Evolutionary conservation across 345 rosid species (phyloP).

Genomic region (Citrus maxima): DNA sequence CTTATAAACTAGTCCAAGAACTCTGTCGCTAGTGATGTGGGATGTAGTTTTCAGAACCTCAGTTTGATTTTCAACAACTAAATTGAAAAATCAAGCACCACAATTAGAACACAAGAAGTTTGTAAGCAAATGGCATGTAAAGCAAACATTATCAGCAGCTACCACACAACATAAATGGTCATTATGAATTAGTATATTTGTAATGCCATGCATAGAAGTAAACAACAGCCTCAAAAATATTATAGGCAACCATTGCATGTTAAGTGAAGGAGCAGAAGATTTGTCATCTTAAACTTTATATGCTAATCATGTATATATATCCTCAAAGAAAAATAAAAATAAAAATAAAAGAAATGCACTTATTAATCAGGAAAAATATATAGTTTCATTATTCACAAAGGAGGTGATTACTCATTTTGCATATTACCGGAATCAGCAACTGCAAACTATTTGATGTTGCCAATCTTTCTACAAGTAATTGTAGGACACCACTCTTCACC

Average conservation of each 20-base stretch:
- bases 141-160: constrained; percentile 1
- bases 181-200: not conserved
- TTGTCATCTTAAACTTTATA: constrained; percentile 1
- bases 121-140: not conserved
- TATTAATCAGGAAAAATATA: not conserved
- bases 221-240: not conserved
- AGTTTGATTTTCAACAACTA: constrained; percentile 3
- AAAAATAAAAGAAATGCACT: too few species aligned
- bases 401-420: not conserved
- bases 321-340: too few species aligned
- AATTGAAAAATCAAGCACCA: not conserved
- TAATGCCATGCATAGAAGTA: not conserved
- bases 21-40: too few species aligned
- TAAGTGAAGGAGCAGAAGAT: not conserved
- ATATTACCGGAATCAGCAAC: constrained; percentile 81
- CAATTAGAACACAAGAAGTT: not conserved
- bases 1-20: too few species aligned
- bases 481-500: constrained; percentile 69
- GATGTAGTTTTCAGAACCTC: not conserved
- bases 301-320: not conserved
- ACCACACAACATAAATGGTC: not conserved
- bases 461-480: constrained; percentile 76
- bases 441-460: constrained; percentile 76
- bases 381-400: not conserved
- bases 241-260: not conserved